Evolutionary conservation across 1,284 basidiomycete species (phyloP), one percentile per base, ranked within the genome.

Genomic region (Moesziomyces aphidis): DNA sequence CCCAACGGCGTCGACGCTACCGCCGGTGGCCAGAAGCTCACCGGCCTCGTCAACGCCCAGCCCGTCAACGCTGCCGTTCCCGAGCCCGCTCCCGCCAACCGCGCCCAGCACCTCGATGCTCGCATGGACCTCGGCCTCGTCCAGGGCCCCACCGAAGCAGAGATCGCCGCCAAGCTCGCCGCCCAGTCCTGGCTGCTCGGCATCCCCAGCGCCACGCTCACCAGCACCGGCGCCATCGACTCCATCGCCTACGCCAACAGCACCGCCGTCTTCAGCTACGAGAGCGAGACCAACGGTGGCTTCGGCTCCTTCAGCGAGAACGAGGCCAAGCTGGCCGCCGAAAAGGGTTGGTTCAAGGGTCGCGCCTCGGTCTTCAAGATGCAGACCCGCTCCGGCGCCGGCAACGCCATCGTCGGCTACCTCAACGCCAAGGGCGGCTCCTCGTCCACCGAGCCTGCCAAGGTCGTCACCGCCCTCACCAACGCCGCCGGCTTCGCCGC

Each of bases 331-430:
- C 58, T 64, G 4, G 77, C 77, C 24, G 50, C 55, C 19, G 36
- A 51, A 36, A 56, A 74, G 50, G 74, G 75, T 34, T 73, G 65
- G 71, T 69, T 64, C 58, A 58, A 64, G 21, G 73, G 76, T 23
- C 69, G 73, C 10, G 71, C 81, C 50, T 65, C 73, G 52, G 83
- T 84, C 55, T 78, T 79, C 61, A 61, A 74, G 61, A 80, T 84
- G 80, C 83, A 84, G 77, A 81, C 82, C 45, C 79, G 82, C 31
- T 59, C 94, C 4, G 97, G 96, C 44, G 99, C 83, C 23, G 82
- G 75, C 46, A 76, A 59, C 54, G 80, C 82, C 56, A 78, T 84
- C 60, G 69, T 77, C 13, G 83, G 83, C 55, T 84, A 81, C 67
- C 65, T 84, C 31, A 60, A 76, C 44, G 71, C 66, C 56, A 73